Evolutionary conservation across 2,329 filamentous ascomycete species (phyloP).

Genomic region (Ceratocystis eucalypticola): DNA sequence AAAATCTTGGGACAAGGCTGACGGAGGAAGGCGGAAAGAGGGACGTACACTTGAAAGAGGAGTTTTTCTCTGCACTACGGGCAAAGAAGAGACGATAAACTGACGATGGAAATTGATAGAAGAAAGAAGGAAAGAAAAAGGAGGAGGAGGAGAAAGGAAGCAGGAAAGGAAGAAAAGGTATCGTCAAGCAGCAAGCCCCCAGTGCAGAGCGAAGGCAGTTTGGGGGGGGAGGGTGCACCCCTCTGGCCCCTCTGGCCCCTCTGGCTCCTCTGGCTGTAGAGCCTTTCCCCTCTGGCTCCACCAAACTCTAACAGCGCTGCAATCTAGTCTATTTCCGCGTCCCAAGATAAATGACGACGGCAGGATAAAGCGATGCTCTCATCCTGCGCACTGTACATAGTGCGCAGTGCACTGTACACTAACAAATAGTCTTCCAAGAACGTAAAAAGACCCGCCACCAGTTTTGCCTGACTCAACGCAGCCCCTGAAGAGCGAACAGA

Average conservation of each 20-base stretch:
- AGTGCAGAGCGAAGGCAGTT: not conserved
- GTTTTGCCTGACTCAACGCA: not conserved
- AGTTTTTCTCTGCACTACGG: too few relatives aligned
- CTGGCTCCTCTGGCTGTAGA: too few relatives aligned
- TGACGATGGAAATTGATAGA: not conserved
- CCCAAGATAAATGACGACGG: conserved; percentile 23
- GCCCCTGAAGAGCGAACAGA: not conserved
- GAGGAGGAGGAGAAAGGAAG: not conserved
- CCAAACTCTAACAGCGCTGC: too few relatives aligned
- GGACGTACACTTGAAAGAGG: not conserved
- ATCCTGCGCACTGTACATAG: conserved; percentile 2
- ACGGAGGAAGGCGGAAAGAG: not conserved
- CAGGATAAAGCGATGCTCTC: not conserved
- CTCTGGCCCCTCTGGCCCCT: too few relatives aligned
- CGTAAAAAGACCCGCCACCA: not conserved
- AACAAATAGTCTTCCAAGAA: not conserved
- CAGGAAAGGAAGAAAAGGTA: conserved; percentile 6
- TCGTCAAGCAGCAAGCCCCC: conserved; percentile 2
- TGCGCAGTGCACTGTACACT: conserved; percentile 1
- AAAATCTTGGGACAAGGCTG: not conserved
- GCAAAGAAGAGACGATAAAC: too few relatives aligned
- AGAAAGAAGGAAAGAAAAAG: conserved; percentile 9
- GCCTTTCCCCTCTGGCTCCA: too few relatives aligned
- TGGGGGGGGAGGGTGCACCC: not conserved
- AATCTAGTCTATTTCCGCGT: too few relatives aligned